Base-by-base conservation (phyloP, 805 yeast species). In the Candida golubevii region DNA sequence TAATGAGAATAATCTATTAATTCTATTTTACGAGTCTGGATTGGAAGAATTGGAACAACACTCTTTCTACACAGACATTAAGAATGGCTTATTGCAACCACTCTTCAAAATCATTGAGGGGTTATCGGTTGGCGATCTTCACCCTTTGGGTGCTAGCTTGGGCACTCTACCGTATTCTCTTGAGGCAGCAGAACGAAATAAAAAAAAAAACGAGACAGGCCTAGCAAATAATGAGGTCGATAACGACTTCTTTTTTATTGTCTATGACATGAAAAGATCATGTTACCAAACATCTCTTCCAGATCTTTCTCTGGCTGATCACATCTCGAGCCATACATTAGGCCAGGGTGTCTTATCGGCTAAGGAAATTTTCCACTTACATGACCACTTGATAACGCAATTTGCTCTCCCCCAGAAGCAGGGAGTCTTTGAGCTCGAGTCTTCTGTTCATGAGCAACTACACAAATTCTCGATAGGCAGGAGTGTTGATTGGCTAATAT, bases 401-500 rank as follows among this genome's bases (percentile, higher is more conserved):
- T 67, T 67, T 41, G 45, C 65, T 36, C 46, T 55, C 36, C 60
- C 58, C 23, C 50, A 56, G 10, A 55, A 56, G 18, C 51, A 43
- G 14, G 51, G 55, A 12, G 53, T 62, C 14, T 68, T 68, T 45
- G 44, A 46, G 14, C 45, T 45, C 0, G 43, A 48, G 4, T 49
- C 53, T 33, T 38, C 50, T 7, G 50, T 61, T 36, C 50, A 57
- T 18, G 75, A 71, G 50, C 67, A 60, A 49, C 63, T 70, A 38
- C 73, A 71, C 52, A 71, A 71, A 45, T 70, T 69, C 50, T 65
- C 65, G 34, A 61, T 63, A 46, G 65, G 63, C 44, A 65, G 60
- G 41, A 48, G 46, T 28, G 69, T 61, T 44, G 72, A 68, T 54
- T 70, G 75, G 75, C 63, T 70, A 64, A 63, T 71, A 47, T 71